phyloP scores from a whole-genome alignment of 179 eudicot genomes.

The Patellifolia procumbens region DNA sequence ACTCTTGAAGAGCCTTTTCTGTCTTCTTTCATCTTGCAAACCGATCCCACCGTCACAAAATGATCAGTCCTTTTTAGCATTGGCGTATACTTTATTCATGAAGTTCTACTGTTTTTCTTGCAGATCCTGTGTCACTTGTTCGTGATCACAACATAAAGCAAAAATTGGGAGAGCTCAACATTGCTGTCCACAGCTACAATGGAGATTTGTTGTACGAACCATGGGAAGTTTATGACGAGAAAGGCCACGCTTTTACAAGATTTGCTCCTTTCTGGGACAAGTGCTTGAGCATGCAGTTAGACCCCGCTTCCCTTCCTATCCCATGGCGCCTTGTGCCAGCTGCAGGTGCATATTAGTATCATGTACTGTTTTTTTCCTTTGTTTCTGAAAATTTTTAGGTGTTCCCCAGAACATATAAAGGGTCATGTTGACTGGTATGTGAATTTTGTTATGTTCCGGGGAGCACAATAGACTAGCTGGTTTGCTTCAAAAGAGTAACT shows the following conservation, averaged over 20 bases:
- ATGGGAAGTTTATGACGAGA: conserved; percentile 87
- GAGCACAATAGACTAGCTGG: no score
- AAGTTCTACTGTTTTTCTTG: conserved; percentile 7
- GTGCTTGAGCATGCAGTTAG: conserved; percentile 64
- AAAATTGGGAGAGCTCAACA: conserved; percentile 61
- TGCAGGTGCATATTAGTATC: conserved; percentile 52
- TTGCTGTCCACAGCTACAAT: conserved; percentile 72
- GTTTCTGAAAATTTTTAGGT: not conserved
- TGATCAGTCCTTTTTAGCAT: not conserved
- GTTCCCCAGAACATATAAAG: no score
- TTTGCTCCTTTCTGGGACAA: conserved; percentile 81
- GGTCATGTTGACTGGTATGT: no score
- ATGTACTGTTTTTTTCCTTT: not conserved
- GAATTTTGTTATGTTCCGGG: no score
- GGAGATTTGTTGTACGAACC: conserved; percentile 91
- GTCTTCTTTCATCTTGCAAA: not conserved
- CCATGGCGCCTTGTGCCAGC: conserved; percentile 72
- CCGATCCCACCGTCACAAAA: not conserved
- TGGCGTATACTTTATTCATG: not conserved
- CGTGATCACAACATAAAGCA: conserved; percentile 90
- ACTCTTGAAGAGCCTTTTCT: not conserved
- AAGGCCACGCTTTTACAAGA: conserved; percentile 70
- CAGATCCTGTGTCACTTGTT: conserved; percentile 96
- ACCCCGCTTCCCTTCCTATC: conserved; percentile 63
- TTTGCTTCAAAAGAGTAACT: not conserved